Conservation (phyloP, 768 basidiomycete species). For the Suillus clintonianus region DNA sequence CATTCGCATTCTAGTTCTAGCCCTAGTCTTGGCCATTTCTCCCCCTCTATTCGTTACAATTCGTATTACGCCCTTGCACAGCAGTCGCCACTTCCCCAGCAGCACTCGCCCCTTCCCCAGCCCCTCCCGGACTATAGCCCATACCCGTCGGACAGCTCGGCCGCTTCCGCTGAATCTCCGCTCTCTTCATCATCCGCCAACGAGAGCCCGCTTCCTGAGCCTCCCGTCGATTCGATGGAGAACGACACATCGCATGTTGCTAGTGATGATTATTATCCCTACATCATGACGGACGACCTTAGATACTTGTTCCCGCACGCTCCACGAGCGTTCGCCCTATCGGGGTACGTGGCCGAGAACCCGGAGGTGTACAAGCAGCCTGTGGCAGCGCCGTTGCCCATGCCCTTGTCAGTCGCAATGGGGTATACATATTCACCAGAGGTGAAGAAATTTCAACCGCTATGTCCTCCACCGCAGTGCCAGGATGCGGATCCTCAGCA, state of each 20-base stretch:
- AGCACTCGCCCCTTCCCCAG: constrained; percentile 15
- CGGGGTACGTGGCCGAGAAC: constrained; percentile 21
- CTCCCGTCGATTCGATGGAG: constrained; percentile 36
- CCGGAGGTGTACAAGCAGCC: constrained; percentile 35
- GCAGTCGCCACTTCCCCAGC: constrained; percentile 14
- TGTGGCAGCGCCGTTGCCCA: constrained; percentile 30
- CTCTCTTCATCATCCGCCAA: constrained; percentile 42
- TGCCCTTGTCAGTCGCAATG: constrained; percentile 35
- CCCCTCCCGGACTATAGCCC: constrained; percentile 32
- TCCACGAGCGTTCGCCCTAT: constrained; percentile 24
- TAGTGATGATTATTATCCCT: constrained; percentile 32
- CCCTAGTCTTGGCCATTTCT: constrained; percentile 21
- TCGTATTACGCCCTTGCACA: constrained; percentile 25
- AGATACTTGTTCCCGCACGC: constrained; percentile 26
- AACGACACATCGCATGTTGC: constrained; percentile 26
- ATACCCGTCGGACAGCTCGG: constrained; percentile 39
- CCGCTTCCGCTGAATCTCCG: constrained; percentile 38
- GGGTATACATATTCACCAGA: constrained; percentile 33
- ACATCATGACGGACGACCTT: constrained; percentile 26
- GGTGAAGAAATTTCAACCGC: constrained; percentile 37
- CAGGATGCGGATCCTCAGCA: constrained; percentile 23
- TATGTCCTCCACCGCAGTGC: constrained; percentile 34
- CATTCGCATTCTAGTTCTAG: constrained; percentile 18
- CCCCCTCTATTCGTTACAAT: constrained; percentile 15
- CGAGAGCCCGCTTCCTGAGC: constrained; percentile 42